Evolutionary conservation across 83 land plant species (phyloP).

Genomic region (Isoetes engelmannii): DNA sequence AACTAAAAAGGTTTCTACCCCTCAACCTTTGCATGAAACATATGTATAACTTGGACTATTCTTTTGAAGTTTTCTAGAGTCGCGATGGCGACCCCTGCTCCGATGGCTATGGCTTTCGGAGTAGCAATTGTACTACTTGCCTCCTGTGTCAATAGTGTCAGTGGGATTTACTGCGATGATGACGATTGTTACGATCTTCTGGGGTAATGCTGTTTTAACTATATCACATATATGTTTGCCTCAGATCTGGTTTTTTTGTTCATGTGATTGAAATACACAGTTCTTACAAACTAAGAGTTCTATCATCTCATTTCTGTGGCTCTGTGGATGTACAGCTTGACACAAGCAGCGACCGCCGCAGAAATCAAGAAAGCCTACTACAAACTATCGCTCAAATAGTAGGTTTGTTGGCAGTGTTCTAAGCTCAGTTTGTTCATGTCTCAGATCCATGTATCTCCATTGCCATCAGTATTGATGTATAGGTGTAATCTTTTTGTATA

Average conservation of each 20-base stretch:
- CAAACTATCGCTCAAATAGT: conserved; percentile 97
- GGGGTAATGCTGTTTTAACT: conserved; percentile 43
- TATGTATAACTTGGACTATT: too few relatives aligned
- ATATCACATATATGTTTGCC: not conserved
- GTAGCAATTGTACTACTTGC: too few relatives aligned
- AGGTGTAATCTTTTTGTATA: not conserved
- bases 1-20: too few relatives aligned
- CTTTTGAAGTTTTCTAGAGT: too few relatives aligned
- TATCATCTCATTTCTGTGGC: not conserved
- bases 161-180: conserved; percentile 90
- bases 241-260: not conserved
- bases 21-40: too few relatives aligned
- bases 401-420: conserved; percentile 8
- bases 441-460: not conserved
- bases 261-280: not conserved
- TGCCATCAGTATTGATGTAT: not conserved
- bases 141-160: too few relatives aligned
- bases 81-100: too few relatives aligned
- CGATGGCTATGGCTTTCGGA: too few relatives aligned
- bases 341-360: conserved; percentile 64
- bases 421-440: too few relatives aligned
- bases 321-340: conserved; percentile 37
- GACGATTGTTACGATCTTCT: conserved; percentile 98
- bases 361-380: conserved; percentile 97
- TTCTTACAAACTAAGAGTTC: not conserved